Base-by-base conservation (phyloP, 208 protist genomes). In the Trypanosoma avium region DNA sequence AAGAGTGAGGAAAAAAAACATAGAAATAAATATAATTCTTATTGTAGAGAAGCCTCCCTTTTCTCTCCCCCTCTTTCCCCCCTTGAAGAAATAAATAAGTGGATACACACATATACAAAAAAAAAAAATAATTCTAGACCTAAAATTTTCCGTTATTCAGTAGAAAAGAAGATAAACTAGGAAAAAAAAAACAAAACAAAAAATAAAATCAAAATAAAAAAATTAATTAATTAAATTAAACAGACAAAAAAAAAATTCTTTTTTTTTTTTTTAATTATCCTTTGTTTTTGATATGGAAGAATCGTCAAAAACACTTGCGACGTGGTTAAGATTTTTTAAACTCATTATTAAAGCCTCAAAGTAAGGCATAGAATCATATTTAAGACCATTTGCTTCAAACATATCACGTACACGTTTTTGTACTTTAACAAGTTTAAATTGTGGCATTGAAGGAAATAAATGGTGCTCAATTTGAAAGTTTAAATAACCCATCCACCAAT, bases 381-480 rank as follows among this genome's bases (percentile, higher is more conserved):
- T 52, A 40, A 88, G 74, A 0, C 78, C 82, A 68, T 93, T 86
- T 26, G 73, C 69, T 74, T 89, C 75, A 57, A 87, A 84, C 49
- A 89, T 24, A 52, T 59, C 58, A 12, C 61, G 59, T 45, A 93
- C 82, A 21, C 82, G 80, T 47, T 70, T 73, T 7, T 67, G 52
- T 22, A 93, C 49, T 59, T 61, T 36, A 27, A 76, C 68, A 50
- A 89, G 86, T 40, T 78, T 73, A 66, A 81, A 93, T 65, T 94
- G 88, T 42, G 88, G 88, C 88, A 94, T 91, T 50, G 54, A 73
- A 4, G 88, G 88, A 62, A 95, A 95, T 13, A 95, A 75, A 54
- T 95, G 90, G 66, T 95, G 90, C 70, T 92, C 84, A 50, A 95
- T 81, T 74, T 95, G 90, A 47, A 66, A 92, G 69, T 93, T 93